Conservation (phyloP, 169 alveolate species). For the Cryptosporidium canis region DNA sequence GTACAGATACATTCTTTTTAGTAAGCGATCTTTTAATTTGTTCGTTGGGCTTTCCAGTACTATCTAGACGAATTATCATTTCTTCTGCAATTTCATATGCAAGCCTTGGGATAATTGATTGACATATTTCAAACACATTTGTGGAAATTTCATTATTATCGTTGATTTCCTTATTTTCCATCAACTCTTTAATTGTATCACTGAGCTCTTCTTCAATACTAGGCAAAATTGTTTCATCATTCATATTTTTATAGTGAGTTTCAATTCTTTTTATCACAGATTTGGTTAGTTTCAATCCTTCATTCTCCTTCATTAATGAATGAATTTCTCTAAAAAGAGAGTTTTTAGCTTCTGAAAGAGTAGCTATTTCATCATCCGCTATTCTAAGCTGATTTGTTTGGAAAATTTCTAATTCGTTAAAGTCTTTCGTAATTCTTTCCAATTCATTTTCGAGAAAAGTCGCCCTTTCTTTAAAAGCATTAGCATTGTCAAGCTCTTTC, state of each 20-base stretch:
- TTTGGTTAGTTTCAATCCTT: conserved; percentile 35
- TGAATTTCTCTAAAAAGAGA: conserved; percentile 48
- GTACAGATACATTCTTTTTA: conserved; percentile 42
- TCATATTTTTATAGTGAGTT: conserved; percentile 14
- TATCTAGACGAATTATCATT: conserved; percentile 15
- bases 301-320: conserved; percentile 41
- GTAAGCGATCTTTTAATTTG: not conserved
- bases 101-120: conserved; percentile 54
- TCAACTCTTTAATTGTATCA: not conserved
- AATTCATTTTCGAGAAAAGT: conserved; percentile 52
- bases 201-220: conserved; percentile 23
- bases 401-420: conserved; percentile 40
- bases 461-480: not conserved
- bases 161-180: not conserved
- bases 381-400: conserved; percentile 69
- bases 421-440: conserved; percentile 45
- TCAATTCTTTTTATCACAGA: conserved; percentile 50
- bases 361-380: conserved; percentile 39
- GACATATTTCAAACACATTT: conserved; percentile 41
- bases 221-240: conserved; percentile 39
- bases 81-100: conserved; percentile 69
- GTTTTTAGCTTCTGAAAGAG: conserved; percentile 52
- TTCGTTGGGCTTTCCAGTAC: not conserved
- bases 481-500: conserved; percentile 1
- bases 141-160: not conserved